phyloP scores from a whole-genome alignment of 148 eudicot species.

The Persicaria maculosa region DNA sequence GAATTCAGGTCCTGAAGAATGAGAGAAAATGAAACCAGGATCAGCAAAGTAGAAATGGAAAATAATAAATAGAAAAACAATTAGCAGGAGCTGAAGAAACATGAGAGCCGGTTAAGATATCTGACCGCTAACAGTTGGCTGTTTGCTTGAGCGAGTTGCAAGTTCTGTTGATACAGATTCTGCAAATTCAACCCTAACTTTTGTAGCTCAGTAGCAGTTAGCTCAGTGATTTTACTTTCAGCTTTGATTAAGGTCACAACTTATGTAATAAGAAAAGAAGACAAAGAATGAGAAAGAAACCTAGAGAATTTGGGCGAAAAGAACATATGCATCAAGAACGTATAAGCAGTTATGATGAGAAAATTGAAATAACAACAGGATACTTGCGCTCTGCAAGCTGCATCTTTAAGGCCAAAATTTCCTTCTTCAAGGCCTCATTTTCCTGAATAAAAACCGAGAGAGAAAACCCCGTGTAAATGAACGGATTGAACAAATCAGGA shows the following conservation, averaged over 20 bases:
- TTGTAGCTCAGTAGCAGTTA: slow-evolving; percentile 39
- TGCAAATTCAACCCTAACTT: slow-evolving; percentile 39
- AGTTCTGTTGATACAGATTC: slow-evolving; percentile 51
- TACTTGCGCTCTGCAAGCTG: slow-evolving; percentile 19
- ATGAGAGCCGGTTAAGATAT: not conserved
- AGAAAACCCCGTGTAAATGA: not conserved
- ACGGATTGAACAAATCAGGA: not conserved
- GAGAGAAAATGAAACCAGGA: not conserved
- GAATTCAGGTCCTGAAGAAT: slow-evolving; percentile 13
- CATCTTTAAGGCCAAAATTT: slow-evolving; percentile 11
- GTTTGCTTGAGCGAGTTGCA: slow-evolving; percentile 52
- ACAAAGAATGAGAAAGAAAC: not conserved
- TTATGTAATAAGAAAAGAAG: not conserved
- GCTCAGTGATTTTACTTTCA: slow-evolving; percentile 44
- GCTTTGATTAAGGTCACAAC: slow-evolving; percentile 10
- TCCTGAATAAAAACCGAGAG: slow-evolving; percentile 12
- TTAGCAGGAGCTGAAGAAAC: not conserved
- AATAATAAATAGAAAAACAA: not conserved
- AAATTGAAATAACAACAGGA: slow-evolving; percentile 9
- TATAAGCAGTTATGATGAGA: not conserved
- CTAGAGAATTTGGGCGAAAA: not conserved
- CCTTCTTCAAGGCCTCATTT: slow-evolving; percentile 14
- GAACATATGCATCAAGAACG: not conserved
- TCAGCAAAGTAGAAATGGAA: not conserved
- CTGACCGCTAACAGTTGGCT: slow-evolving; percentile 47